phyloP scores from a whole-genome alignment of 2,329 filamentous ascomycete genomes.

The Raffaelea albimanens region DNA sequence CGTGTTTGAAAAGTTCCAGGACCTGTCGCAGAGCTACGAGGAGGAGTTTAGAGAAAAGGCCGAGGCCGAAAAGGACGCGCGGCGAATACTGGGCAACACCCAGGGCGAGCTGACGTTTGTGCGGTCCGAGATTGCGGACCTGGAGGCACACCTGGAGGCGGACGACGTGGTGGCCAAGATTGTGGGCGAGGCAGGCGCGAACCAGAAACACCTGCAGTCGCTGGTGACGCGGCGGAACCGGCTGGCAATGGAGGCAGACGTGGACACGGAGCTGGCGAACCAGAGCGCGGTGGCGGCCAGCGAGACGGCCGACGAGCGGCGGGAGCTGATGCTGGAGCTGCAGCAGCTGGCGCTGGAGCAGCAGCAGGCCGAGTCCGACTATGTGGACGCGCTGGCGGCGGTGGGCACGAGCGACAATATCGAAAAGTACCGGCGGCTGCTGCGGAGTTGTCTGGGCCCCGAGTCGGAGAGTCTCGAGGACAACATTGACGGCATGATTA shows the following conservation, averaged over 20 bases:
- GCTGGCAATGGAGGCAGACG: slow-evolving; percentile 40
- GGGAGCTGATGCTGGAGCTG: slow-evolving; percentile 49
- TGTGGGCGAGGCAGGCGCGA: slow-evolving; percentile 38
- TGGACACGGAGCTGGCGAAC: slow-evolving; percentile 36
- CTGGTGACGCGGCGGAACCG: slow-evolving; percentile 38
- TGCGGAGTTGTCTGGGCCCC: slow-evolving; percentile 58
- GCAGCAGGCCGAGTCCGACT: slow-evolving; percentile 53
- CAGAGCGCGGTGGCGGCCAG: slow-evolving; percentile 17
- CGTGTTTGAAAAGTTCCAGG: slow-evolving; percentile 62
- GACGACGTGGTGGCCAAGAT: slow-evolving; percentile 43
- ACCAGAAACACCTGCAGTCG: slow-evolving; percentile 25
- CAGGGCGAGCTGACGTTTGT: slow-evolving; percentile 56
- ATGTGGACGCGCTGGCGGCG: slow-evolving; percentile 57
- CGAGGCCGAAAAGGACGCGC: slow-evolving; percentile 57
- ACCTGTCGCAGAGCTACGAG: slow-evolving; percentile 62
- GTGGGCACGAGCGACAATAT: slow-evolving; percentile 66
- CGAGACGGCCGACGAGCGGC: slow-evolving; percentile 43
- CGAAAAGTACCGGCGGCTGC: slow-evolving; percentile 61
- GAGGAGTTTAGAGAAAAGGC: slow-evolving; percentile 68
- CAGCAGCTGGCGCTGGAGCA: slow-evolving; percentile 49
- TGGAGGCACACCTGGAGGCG: slow-evolving; percentile 44
- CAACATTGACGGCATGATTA: slow-evolving; percentile 50
- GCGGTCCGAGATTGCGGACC: slow-evolving; percentile 48
- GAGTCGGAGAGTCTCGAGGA: slow-evolving; percentile 61
- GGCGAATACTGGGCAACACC: slow-evolving; percentile 55